phyloP scores from a whole-genome alignment of 2,329 filamentous ascomycete species.

The Ophiostoma piceae region DNA sequence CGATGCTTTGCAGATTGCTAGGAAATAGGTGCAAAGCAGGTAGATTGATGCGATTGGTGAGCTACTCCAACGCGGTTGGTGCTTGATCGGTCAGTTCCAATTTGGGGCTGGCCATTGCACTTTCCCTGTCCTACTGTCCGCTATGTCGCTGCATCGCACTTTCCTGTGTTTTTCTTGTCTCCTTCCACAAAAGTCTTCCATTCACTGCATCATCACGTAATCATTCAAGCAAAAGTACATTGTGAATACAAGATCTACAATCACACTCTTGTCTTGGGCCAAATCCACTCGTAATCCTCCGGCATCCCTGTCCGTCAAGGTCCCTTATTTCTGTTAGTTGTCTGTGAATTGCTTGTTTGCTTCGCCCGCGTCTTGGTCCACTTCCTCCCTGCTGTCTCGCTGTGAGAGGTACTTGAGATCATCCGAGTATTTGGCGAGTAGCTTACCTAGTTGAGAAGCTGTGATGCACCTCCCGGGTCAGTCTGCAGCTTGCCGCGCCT shows the following conservation, averaged over 20 bases:
- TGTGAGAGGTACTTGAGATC: neutral
- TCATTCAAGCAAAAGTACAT: too few species aligned
- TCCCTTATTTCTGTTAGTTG: neutral
- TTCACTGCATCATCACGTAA: neutral
- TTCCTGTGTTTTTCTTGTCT: neutral
- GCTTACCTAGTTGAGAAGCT: neutral
- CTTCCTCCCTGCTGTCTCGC: neutral
- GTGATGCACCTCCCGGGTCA: neutral
- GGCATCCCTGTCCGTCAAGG: neutral
- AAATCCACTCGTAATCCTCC: neutral
- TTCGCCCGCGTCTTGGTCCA: neutral
- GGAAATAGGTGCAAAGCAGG: neutral
- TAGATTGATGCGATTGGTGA: neutral
- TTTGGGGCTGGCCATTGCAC: neutral
- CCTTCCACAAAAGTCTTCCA: neutral
- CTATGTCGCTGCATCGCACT: neutral
- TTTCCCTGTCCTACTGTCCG: neutral
- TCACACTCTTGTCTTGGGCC: neutral
- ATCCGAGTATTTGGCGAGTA: neutral
- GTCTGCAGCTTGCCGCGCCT: neutral
- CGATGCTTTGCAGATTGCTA: neutral
- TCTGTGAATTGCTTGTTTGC: neutral
- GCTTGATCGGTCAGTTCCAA: neutral
- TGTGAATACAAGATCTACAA: neutral
- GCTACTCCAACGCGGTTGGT: neutral